These are phyloP conservation scores for Adansonia gregorii DNA, from an alignment of 441 rosid species.

Conservation along the genomic window DNA sequence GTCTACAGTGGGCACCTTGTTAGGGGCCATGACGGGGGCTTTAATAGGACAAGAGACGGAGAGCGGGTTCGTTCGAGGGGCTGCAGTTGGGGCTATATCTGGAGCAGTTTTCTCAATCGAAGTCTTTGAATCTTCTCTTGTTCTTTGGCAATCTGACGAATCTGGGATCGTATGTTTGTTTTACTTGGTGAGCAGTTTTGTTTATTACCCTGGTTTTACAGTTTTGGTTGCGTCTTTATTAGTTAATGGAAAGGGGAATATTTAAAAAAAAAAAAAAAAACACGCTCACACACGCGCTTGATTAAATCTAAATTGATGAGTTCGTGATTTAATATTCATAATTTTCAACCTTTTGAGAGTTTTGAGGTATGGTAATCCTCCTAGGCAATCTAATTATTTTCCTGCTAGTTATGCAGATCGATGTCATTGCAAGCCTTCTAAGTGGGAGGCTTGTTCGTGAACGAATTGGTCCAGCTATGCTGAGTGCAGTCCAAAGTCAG, in stretches of 20 bases:
- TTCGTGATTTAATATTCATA: neutral
- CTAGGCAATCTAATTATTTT: slow-evolving; percentile 9
- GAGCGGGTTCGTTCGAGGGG: slow-evolving; percentile 94
- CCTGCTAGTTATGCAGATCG: slow-evolving; percentile 56
- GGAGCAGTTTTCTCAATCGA: slow-evolving; percentile 98
- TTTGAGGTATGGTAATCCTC: neutral
- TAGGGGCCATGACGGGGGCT: slow-evolving; percentile 98
- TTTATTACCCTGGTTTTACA: neutral
- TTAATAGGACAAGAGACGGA: slow-evolving; percentile 98
- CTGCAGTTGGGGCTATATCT: slow-evolving; percentile 94
- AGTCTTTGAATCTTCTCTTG: slow-evolving; percentile 89
- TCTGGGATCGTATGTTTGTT: slow-evolving; percentile 83
- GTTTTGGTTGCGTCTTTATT: neutral
- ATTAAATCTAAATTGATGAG: neutral
- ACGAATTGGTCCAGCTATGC: slow-evolving; percentile 95
- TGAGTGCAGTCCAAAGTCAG: slow-evolving; percentile 97
- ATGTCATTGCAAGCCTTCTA: slow-evolving; percentile 90
- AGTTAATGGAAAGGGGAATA: neutral
- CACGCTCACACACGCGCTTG: neutral
- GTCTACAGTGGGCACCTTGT: slow-evolving; percentile 83
- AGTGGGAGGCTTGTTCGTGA: slow-evolving; percentile 97
- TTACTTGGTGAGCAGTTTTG: slow-evolving; percentile 70
- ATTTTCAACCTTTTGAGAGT: neutral
- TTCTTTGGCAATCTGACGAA: slow-evolving; percentile 91
- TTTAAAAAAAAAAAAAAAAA: too few species aligned